Evolutionary conservation across 2,329 filamentous ascomycete genomes (phyloP), one percentile per base, ranked within the genome.

Genomic region (Fusarium albosuccineum): DNA sequence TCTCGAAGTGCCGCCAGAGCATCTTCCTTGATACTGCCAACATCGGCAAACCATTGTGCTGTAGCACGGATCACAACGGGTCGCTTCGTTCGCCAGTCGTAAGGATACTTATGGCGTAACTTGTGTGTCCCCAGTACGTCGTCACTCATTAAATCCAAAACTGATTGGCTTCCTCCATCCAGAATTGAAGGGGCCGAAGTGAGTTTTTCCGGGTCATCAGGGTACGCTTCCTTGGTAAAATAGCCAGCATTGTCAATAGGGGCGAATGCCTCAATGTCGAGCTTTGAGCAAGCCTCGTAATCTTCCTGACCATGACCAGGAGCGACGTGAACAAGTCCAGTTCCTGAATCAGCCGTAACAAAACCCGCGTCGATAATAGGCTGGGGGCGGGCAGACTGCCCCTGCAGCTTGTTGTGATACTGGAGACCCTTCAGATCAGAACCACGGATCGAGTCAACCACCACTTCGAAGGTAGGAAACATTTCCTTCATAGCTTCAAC

Each of bases 261-360:
- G 5, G 95, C 93, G 72, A 91, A 90, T 1, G 91, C 91, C 1
- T 87, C 82, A 57, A 98, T 92, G 2, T 87, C 90, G 45, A 91
- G 83, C 26, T 86, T 79, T 48, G 86, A 86, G 76, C 94, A 97
- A 6, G 91, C 88, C 63, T 95, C 89, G 75, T 98, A 99, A 76
- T 99, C 96, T 39, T 99, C 96, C 83, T 97, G 96, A 44, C 96
- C 96, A 75, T 99, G 96, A 4, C 96, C 96, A 7, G 96, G 95
- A 3, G 96, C 96, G 67, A 94, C 86, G 76, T 99, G 96, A 33
- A 99, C 96, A n/a, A 99, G 83, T 10, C 96, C 96, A 26, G 95
- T 94, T 51, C 96, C 96, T n/a, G 95, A 97, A 27, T 92, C 89
- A 1, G 91, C 89, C 3, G 94, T 93, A 11, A 99, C 96, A 74